These are phyloP conservation scores for fission yeast (Schizosaccharomyces pombe) DNA, from an alignment of 805 yeast genomes.

Conservation along the genomic window DNA sequence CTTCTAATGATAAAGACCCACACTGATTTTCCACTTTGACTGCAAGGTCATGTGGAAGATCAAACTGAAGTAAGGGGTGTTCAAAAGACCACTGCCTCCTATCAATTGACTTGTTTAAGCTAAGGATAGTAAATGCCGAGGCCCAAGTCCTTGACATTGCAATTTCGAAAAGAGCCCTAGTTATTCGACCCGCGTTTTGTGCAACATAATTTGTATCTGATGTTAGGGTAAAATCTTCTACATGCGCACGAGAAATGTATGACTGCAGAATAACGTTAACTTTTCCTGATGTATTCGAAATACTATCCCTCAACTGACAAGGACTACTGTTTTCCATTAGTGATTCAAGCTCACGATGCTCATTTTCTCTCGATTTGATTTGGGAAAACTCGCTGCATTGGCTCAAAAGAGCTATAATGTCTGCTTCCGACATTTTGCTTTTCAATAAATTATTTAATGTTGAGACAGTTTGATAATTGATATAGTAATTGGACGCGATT, in stretches of 20 bases:
- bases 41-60: constrained; percentile 38
- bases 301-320: constrained; percentile 62
- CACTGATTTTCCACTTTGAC: constrained; percentile 34
- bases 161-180: constrained; percentile 70
- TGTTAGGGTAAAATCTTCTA: constrained; percentile 56
- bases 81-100: constrained; percentile 65
- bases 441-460: constrained; percentile 65
- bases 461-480: constrained; percentile 66
- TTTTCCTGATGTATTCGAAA: constrained; percentile 60
- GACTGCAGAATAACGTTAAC: constrained; percentile 75
- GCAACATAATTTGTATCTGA: constrained; percentile 88
- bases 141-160: constrained; percentile 77
- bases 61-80: constrained; percentile 72
- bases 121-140: constrained; percentile 47
- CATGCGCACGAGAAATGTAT: constrained; percentile 48
- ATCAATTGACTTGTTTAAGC: constrained; percentile 71
- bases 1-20: constrained; percentile 28
- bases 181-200: constrained; percentile 79
- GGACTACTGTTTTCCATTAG: constrained; percentile 29
- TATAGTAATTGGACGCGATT: constrained; percentile 79
- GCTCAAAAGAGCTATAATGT: constrained; percentile 63
- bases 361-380: constrained; percentile 73
- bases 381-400: constrained; percentile 88
- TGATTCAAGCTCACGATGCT: constrained; percentile 42
- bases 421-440: constrained; percentile 79